Evolutionary conservation across 2,329 filamentous ascomycete species (phyloP), one percentile per base, ranked within the genome.

Genomic region (Trichoderma atrobrunneum): DNA sequence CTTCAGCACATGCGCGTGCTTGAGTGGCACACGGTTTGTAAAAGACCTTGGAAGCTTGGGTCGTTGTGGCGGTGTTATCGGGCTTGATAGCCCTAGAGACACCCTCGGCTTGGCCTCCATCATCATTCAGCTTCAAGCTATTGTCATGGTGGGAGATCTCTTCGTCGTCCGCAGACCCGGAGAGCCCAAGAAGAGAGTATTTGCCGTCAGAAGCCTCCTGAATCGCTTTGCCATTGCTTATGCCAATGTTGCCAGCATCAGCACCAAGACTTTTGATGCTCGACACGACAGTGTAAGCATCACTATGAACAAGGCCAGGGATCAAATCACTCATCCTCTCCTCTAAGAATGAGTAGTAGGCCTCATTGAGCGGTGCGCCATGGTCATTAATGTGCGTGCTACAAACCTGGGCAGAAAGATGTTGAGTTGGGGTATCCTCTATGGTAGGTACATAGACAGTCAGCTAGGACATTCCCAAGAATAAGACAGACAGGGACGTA

Each of bases 101-200:
- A 39, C 2, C 36, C 2, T 18, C 1, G 36, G 1, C 36, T 39
- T 4, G 36, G 16, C 8, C 16, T 39, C 16, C 36, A 8, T 39
- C 36, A 18, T 39, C 36, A 18, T 18, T 7, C 16, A 39, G 7
- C 2, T 39, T 1, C 16, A n/a, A n/a, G 36, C 14, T 39, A 18
- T 16, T 1, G 36, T 3, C 36, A 43, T 2, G 36, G 36, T 1
- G 36, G 16, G 0, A 43, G 16, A 18, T 1, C 16, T n/a, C 36
- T 43, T 43, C 5, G 0, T n/a, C 3, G 36, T 43, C 36, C 16
- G 5, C 0, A 0, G 16, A 43, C 1, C 16, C 7, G 36, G 3
- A 43, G 36, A 43, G 36, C 36, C 36, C 1, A 0, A 43, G 36
- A 1, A 39, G 36, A 10, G 36, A 5, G 7, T 0, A 43, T 43